Base-by-base conservation (phyloP, 1,284 basidiomycete genomes). In the Cryptococcus floricola region DNA sequence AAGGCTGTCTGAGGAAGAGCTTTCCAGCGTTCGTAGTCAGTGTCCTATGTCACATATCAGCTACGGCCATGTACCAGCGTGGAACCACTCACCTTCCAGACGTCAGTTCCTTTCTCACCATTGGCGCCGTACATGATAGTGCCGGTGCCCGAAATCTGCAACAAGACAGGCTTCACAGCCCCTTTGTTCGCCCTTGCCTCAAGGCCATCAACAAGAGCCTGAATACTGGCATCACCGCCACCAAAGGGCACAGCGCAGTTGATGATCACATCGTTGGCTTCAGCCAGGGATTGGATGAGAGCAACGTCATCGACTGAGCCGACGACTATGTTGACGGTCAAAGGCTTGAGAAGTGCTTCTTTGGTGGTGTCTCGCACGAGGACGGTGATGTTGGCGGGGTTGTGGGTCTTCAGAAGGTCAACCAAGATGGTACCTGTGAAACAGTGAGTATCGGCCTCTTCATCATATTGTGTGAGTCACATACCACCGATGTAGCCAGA, bases 201-300 rank as follows among this genome's bases (percentile, higher is more conserved):
- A 9, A 63, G 52, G 5, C 52, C 58, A 18, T 63, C 54, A 28
- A 63, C 56, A n/a, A 60, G 31, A 13, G 62, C 54, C 31, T 58
- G 51, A 38, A 64, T 61, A 28, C 43, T 53, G 4, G 51, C 59
- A 37, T 61, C 57, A 2, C 57, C 62, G 4, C 62, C 62, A 13
- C 43, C 57, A 47, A 64, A 64, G 3, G 62, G 62, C 8, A 64
- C 62, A 8, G 62, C 56, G 51, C 56, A 64, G 53, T 64, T 64
- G 45, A 59, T 7, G 19, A 64, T 49, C 37, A 61, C 57, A 34
- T 64, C 62, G 50, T 48, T n/a, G 6, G 16, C n/a, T 13, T 34
- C 25, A 43, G 47, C 59, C 8, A 64, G 51, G 13, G 54, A 41
- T 10, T 12, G 27, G 28, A 64, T 43, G 10, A 54, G 47, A 1